These are phyloP conservation scores for Citrullus colocynthis DNA, from an alignment of 306 rosid species.

Conservation along the genomic window DNA sequence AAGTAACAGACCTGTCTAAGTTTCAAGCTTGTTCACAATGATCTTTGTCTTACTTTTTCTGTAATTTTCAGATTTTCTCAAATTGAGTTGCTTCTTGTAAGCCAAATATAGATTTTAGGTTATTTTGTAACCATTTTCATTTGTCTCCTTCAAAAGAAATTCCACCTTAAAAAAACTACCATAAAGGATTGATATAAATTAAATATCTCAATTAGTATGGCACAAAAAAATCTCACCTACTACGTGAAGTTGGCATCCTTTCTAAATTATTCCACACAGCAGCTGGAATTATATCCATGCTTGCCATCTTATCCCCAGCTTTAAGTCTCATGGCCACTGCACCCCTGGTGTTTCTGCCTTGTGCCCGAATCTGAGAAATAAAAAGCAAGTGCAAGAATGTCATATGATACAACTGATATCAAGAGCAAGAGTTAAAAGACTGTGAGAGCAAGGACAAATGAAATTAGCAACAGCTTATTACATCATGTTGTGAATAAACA, in stretches of 20 bases:
- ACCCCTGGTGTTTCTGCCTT: conserved; percentile 82
- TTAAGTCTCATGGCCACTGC: conserved; percentile 78
- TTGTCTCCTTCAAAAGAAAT: neutral
- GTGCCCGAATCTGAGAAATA: conserved; percentile 62
- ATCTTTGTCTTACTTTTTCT: neutral
- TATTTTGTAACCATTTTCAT: neutral
- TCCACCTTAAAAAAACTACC: neutral
- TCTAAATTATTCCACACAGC: conserved; percentile 53
- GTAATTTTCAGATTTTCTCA: neutral
- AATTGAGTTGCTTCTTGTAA: neutral
- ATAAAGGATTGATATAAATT: neutral
- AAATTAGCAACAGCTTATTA: neutral
- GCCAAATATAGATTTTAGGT: neutral
- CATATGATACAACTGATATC: neutral
- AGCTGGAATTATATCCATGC: conserved; percentile 82
- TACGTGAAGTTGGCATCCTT: conserved; percentile 25
- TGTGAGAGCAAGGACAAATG: neutral
- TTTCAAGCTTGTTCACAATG: neutral
- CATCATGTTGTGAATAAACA: too few relatives aligned
- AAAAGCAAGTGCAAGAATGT: neutral
- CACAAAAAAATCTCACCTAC: conserved; percentile 30
- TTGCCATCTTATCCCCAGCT: conserved; percentile 78
- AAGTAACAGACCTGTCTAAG: neutral
- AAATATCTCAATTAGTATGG: neutral
- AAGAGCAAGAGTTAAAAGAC: neutral